Evolutionary conservation across 345 rosid species (phyloP), one percentile per base, ranked within the genome.

Genomic region (Citrus reticulata): DNA sequence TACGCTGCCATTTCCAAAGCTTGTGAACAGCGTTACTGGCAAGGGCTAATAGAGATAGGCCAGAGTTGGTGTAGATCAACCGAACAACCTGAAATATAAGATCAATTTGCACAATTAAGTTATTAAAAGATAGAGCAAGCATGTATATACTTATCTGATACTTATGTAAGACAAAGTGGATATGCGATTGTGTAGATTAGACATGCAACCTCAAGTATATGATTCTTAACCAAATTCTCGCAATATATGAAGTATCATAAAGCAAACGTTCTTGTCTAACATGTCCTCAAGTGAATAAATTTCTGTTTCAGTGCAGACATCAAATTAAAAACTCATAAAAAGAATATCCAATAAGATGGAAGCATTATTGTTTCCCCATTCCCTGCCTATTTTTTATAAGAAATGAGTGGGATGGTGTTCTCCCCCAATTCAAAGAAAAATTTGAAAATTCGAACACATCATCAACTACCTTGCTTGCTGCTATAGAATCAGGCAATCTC

Each of bases 1-100:
- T 84, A 37, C 91, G 88, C 81, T 81, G 89, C 95, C 93, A 91
- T 75, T 91, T 91, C 95, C 95, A 91, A 14, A 89, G 88, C 80
- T 89, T 91, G 82, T 91, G 95, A 73, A 88, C 90, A 20, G 89
- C 93, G 72, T 85, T 89, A 59, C 87, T 80, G 27, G 86, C 87
- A 68, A 90, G 88, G 32, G 90, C 93, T 83, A 89, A 84, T 61
- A 89, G 30, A 51, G 89, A 89, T 58, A 88, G 77, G 51, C 95
- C 95, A 65, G 91, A 86, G 75, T 89, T 89, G 5, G 95, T 87
- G 73, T 87, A 91, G 66, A 88, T 81, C 76, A 91, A 81, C 64
- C 91, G 82, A 57, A 80, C 85, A 60, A 89, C 89, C 95, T 91
- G 84, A 68, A 86, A 78, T 49, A 24, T 63, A 46, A 27, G 29